Conservation (phyloP, 2,329 filamentous ascomycete genomes). For the Xylogone sp. region DNA sequence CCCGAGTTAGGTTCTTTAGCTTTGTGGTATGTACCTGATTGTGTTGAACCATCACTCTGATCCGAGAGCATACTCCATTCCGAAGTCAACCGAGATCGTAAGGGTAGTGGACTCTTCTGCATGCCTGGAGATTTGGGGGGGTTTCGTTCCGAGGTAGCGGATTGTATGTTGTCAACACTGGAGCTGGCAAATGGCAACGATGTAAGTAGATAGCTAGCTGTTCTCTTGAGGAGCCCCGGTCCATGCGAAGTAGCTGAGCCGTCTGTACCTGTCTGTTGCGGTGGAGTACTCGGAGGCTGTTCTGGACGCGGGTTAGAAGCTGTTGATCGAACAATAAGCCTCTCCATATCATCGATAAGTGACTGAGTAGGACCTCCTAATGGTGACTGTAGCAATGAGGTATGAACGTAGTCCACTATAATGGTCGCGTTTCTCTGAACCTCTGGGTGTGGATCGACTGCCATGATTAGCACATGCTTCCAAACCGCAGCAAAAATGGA, state of each 20-base stretch:
- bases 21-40: constrained; percentile 68
- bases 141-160: constrained; percentile 15
- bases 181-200: constrained; percentile 38
- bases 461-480: constrained; percentile 88
- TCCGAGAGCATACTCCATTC: constrained; percentile 66
- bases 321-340: constrained; percentile 43
- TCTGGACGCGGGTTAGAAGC: constrained; percentile 26
- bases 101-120: constrained; percentile 21
- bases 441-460: constrained; percentile 91
- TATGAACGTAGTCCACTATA: constrained; percentile 84
- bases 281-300: constrained; percentile 26
- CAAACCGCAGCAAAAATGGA: constrained; percentile 91
- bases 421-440: constrained; percentile 79
- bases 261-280: constrained; percentile 18
- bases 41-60: constrained; percentile 65
- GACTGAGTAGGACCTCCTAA: constrained; percentile 67
- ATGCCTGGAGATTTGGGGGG: constrained; percentile 20
- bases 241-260: constrained; percentile 44
- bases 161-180: constrained; percentile 22
- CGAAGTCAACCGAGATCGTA: constrained; percentile 42
- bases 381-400: constrained; percentile 71
- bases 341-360: constrained; percentile 70
- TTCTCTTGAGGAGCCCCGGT: constrained; percentile 58
- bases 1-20: constrained; percentile 78
- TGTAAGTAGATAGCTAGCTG: constrained; percentile 60